Evolutionary conservation across 2,329 filamentous ascomycete species (phyloP).

Genomic region (Exophiala xenobiotica): DNA sequence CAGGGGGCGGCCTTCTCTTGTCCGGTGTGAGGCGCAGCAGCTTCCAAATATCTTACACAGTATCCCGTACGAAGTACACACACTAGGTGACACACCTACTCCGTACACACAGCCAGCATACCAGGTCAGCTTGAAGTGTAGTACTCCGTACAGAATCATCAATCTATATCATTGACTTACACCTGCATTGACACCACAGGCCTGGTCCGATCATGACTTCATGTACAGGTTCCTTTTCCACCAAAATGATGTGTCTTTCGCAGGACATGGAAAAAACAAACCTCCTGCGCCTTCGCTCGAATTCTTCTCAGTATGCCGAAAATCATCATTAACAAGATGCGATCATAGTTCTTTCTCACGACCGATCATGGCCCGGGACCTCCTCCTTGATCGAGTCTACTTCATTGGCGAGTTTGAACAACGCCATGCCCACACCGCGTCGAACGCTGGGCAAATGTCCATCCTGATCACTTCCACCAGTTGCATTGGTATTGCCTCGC

Average conservation of each 20-base stretch:
- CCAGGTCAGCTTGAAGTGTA: no score
- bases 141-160: no score
- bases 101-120: no score
- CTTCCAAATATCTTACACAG: no score
- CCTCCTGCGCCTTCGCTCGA: constrained; percentile 20
- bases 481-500: constrained; percentile 22
- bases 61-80: background rate
- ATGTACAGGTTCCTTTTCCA: no score
- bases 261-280: background rate
- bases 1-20: no score
- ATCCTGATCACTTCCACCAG: constrained; percentile 11
- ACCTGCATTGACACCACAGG: no score
- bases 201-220: no score
- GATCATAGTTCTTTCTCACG: background rate
- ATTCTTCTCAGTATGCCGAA: constrained; percentile 3
- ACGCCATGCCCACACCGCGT: constrained; percentile 13
- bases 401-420: constrained; percentile 16
- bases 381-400: constrained; percentile 21
- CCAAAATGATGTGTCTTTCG: no score
- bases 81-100: background rate
- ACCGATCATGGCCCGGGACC: background rate
- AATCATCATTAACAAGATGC: background rate
- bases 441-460: constrained; percentile 10
- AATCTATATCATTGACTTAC: no score
- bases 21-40: background rate